Evolutionary conservation across 345 rosid species (phyloP), one percentile per base, ranked within the genome.

Genomic region (Camelina neglecta): DNA sequence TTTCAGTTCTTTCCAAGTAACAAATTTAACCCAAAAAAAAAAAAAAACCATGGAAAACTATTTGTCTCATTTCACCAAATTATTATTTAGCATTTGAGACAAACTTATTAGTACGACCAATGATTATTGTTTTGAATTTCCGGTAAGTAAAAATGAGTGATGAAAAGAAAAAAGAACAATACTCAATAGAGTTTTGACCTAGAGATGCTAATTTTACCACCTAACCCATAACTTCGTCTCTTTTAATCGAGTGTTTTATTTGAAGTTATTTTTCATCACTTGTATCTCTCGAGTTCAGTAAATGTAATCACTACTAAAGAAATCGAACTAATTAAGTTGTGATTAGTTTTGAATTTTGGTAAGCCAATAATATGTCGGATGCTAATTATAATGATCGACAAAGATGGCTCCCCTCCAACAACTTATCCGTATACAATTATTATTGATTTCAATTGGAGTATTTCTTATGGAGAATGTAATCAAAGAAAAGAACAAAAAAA

Each of bases 401-500:
- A 75, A 59, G 60, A 23, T 59, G 63, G 39, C 69, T 20, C 56
- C 29, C 7, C 41, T 8, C 55, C 36, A 75, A 67, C 68, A 49
- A 68, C 63, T 41, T 12, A 59, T 51, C 13, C 31, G 3, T 42
- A 50, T 68, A 29, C 35, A 21, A 21, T 21, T 21, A 21, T 21
- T 21, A 21, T 21, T 21, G 23, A 33, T 10, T 39, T 11, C 44
- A 39, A 10, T 11, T 45, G 18, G 57, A 35, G 59, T 45, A 45
- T 65, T 60, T 55, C 35, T 66, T 29, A 36, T 20, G 8, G 60
- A 58, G 29, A 65, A 74, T 38, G 51, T 36, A 58, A 24, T 35
- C 73, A 60, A 67, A 75, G 62, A 50, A 67, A 60, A 75, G 7
- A 75, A 60, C 63, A 75, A 51, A 75, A 51, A 26, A 4, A 29